Percentiles rank a stretch among this genome's conserved stretches.
phyloP scores from a whole-genome alignment of 1,284 basidiomycete species.

The Moesziomyces aphidis region DNA sequence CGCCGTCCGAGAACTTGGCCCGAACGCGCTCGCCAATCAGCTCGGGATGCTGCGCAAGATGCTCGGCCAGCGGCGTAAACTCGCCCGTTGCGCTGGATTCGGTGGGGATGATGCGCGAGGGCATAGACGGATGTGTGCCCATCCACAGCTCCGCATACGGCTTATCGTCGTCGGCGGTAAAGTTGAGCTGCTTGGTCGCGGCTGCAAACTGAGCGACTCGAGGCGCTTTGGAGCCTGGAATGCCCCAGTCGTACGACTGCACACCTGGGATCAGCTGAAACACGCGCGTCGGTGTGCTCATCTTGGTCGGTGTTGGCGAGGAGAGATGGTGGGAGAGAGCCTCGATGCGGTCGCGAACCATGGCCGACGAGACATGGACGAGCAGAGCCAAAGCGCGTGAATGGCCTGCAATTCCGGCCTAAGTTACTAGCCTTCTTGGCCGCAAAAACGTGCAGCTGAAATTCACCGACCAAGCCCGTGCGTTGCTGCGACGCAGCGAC shows the following conservation, averaged over 20 bases:
- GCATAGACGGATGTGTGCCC: constrained; percentile 93
- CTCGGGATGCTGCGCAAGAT: constrained; percentile 46
- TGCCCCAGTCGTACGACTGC: constrained; percentile 67
- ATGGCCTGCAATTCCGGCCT: neutral
- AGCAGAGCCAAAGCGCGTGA: neutral
- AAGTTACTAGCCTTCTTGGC: neutral
- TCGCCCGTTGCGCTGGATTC: neutral
- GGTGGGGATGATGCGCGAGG: constrained; percentile 74
- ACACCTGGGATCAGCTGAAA: constrained; percentile 63
- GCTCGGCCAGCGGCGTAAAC: constrained; percentile 29
- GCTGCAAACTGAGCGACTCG: constrained; percentile 58
- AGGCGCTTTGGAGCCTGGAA: constrained; percentile 30
- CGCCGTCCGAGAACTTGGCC: constrained; percentile 30
- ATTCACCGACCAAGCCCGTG: constrained; percentile 3
- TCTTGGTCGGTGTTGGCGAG: neutral
- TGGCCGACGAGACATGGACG: neutral
- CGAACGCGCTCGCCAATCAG: constrained; percentile 46
- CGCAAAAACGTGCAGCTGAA: neutral
- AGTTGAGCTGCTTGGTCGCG: constrained; percentile 43
- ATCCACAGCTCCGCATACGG: constrained; percentile 78
- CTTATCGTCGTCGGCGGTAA: constrained; percentile 34
- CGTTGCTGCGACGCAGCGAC: too few species aligned
- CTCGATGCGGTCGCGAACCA: constrained; percentile 5
- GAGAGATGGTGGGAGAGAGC: constrained; percentile 11
- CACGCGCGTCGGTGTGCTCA: constrained; percentile 7